Conservation (phyloP, 2,329 filamentous ascomycete species). For the Aspergillus hortae region DNA sequence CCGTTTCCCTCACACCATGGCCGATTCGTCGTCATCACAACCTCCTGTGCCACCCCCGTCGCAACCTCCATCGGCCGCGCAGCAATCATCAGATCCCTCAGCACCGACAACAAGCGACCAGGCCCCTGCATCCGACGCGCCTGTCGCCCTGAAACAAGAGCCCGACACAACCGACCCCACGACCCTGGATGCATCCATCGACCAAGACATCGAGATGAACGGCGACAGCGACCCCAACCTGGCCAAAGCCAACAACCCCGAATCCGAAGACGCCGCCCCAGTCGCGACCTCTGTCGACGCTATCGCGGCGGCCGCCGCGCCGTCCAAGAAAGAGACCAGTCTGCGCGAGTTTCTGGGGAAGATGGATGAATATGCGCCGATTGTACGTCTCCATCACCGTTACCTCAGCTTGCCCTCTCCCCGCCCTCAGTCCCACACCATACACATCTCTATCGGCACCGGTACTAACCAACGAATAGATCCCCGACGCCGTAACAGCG, state of each 20-base stretch:
- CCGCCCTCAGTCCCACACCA: not conserved
- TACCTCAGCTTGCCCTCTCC: constrained; percentile 3
- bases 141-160: constrained; percentile 21
- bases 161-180: constrained; percentile 20
- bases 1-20: constrained; percentile 23
- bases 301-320: constrained; percentile 49
- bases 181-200: constrained; percentile 32
- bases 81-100: constrained; percentile 14
- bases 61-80: constrained; percentile 20
- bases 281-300: constrained; percentile 35
- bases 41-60: constrained; percentile 13
- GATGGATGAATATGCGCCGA: constrained; percentile 98
- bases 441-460: not conserved
- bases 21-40: constrained; percentile 30
- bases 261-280: constrained; percentile 14
- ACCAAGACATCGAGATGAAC: constrained; percentile 37
- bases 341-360: constrained; percentile 89
- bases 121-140: constrained; percentile 13
- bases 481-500: constrained; percentile 93
- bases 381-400: constrained; percentile 55
- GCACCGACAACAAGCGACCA: constrained; percentile 14
- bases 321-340: constrained; percentile 85
- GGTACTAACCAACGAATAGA: constrained; percentile 52
- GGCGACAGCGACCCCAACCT: constrained; percentile 12
- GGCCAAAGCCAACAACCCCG: constrained; percentile 16